Evolutionary conservation across 495 filamentous ascomycete species (phyloP), one percentile per base, ranked within the genome.

Genomic region (Talaromyces wortmannii): DNA sequence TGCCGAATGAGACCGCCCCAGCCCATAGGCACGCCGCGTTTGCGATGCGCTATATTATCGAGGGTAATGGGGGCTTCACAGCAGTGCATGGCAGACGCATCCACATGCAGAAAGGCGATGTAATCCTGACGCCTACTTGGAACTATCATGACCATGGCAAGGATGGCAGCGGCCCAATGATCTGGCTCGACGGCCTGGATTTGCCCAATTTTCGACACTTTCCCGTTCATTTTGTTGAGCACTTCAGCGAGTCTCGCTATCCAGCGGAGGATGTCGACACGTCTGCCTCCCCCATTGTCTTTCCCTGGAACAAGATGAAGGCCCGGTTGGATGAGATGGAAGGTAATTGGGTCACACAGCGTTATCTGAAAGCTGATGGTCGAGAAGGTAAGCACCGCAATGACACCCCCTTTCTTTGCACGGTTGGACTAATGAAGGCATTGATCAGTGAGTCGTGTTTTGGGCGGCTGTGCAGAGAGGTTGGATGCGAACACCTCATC

Each of bases 101-200:
- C 43, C 53, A 59, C 4, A 80, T 80, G 75, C 59, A 72, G 32
- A 63, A 65, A 3, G 74, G 75, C 6, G 77, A 79, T 56, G 74
- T 80, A 13, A 80, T 79, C 43, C 66, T 79, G 2, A 79, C 75
- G 0, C 77, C 75, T 1, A 78, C 66, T 0, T 79, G 76, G 75
- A 75, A 76, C 52, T 78, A 67, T 57, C 75, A 79, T 49, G 77
- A 79, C 50, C 77, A 79, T 53, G 75, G 76, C 1, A 78, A 77
- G 16, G 74, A 78, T 36, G 72, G 73, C 4, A 67, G 63, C 1
- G 74, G 74, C 0, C 75, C 75, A 0, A 79, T 80, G 77, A 72
- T 79, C 36, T 80, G 77, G 75, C 62, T 80, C 13, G 75, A 78
- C 61, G 75, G 70, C 0, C 58, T 80, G 8, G 73, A 79, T 61